Conservation (phyloP, 1,284 basidiomycete genomes). For the Dichomitus squalens region DNA sequence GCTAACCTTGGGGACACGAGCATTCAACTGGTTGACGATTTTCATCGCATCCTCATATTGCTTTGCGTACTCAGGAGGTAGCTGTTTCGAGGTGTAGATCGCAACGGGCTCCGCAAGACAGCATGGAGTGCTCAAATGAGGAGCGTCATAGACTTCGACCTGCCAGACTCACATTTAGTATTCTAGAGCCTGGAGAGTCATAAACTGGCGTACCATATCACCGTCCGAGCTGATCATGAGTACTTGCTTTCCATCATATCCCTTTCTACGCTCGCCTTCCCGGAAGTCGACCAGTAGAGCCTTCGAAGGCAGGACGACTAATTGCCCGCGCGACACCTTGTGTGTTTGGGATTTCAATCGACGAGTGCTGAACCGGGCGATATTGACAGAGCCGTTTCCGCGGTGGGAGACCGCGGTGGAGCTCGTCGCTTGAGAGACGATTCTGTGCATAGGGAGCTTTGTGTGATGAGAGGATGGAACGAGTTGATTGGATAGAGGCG, state of each 20-base stretch:
- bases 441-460: neutral
- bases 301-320: conserved; percentile 51
- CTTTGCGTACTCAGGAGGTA: conserved; percentile 46
- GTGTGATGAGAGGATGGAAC: neutral
- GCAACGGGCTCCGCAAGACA: conserved; percentile 46
- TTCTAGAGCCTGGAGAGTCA: neutral
- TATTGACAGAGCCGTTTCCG: neutral
- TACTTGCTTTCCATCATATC: conserved; percentile 48
- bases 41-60: conserved; percentile 48
- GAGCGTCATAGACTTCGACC: conserved; percentile 49
- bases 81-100: conserved; percentile 34
- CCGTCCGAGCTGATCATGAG: conserved; percentile 45
- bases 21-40: conserved; percentile 50
- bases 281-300: conserved; percentile 55
- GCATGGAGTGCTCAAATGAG: conserved; percentile 50
- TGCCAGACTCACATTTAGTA: conserved; percentile 22
- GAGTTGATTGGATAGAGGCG: neutral
- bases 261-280: conserved; percentile 51
- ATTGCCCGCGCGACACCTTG: conserved; percentile 49
- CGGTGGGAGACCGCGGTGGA: conserved; percentile 10
- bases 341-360: conserved; percentile 46
- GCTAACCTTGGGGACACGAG: conserved; percentile 52
- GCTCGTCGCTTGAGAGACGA: conserved; percentile 18
- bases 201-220: conserved; percentile 29
- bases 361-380: conserved; percentile 35